Evolutionary conservation across 176 grass and related monocot genomes (phyloP).

Genomic region (Paspalum notatum): DNA sequence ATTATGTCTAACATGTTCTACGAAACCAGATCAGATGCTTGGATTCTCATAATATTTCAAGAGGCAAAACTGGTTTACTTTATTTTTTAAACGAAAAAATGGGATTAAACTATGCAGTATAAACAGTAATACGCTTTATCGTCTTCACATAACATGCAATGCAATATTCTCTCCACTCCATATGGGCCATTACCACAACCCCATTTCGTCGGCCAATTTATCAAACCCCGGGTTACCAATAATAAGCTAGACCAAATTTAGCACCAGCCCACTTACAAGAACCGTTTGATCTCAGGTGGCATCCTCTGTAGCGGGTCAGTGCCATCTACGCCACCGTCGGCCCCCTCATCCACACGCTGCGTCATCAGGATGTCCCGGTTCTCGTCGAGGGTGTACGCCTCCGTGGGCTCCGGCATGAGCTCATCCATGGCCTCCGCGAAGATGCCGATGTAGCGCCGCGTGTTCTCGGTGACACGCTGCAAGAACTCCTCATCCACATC

Average conservation of each 20-base stretch:
- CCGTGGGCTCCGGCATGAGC: conserved; percentile 94
- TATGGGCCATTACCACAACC: not conserved
- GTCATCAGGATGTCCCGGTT: conserved; percentile 96
- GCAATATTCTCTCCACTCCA: not conserved
- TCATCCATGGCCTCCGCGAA: conserved; percentile 87
- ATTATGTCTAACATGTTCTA: conserved; percentile 1
- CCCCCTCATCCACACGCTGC: conserved; percentile 84
- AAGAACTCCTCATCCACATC: conserved; percentile 84
- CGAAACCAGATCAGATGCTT: not conserved
- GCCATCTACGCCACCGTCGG: conserved; percentile 51
- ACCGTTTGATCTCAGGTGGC: conserved; percentile 94
- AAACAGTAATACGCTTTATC: not conserved
- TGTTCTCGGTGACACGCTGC: conserved; percentile 83
- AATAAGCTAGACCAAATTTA: not conserved
- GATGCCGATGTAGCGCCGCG: conserved; percentile 74
- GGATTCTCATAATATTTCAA: not conserved
- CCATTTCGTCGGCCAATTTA: not conserved
- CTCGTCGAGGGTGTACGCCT: conserved; percentile 82
- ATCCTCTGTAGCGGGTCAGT: conserved; percentile 78
- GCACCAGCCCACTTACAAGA: conserved; percentile 66
- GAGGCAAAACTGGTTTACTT: not conserved
- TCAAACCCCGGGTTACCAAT: not conserved
- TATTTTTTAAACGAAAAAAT: no score
- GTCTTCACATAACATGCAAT: not conserved
- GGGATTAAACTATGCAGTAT: not conserved